phyloP scores from a whole-genome alignment of 2,329 filamentous ascomycete species.

The Endothia cerciana region DNA sequence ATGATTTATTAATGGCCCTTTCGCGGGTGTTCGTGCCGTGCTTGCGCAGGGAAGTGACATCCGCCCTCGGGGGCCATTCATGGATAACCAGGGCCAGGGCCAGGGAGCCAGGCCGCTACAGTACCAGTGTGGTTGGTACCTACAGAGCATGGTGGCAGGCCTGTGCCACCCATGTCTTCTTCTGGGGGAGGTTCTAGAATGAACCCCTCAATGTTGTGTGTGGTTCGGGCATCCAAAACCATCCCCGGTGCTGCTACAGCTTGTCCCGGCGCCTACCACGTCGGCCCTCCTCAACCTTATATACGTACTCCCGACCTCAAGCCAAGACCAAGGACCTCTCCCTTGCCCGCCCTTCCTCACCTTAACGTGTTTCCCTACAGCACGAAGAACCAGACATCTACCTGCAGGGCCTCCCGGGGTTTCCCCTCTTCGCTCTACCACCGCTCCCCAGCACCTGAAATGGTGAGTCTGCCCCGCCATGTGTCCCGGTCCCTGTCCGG shows the following conservation, averaged over 20 bases:
- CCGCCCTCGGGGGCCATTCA: not conserved
- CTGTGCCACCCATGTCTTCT: not conserved
- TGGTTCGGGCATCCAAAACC: slow-evolving; percentile 16
- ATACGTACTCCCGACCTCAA: too few species aligned
- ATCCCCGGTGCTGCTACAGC: slow-evolving; percentile 1
- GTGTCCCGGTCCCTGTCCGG: not conserved
- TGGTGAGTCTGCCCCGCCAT: slow-evolving; percentile 18
- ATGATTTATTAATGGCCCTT: not conserved
- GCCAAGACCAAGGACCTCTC: too few species aligned
- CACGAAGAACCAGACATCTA: not conserved
- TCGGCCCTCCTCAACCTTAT: not conserved
- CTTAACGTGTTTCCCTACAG: not conserved
- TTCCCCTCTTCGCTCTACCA: not conserved
- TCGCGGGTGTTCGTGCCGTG: slow-evolving; percentile 7
- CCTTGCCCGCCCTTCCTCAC: not conserved
- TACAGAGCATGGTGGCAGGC: not conserved
- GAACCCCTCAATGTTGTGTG: not conserved
- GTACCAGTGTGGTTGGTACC: too few species aligned
- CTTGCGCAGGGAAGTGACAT: slow-evolving; percentile 11
- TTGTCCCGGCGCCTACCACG: slow-evolving; percentile 3
- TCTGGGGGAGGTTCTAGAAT: slow-evolving; percentile 1
- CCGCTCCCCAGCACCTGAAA: not conserved
- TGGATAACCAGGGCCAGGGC: too few species aligned
- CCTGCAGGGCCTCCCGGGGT: not conserved
- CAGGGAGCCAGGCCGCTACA: too few species aligned